These are phyloP conservation scores for Cladosporium sphaerospermum DNA, from an alignment of 2,329 filamentous ascomycete genomes.

Conservation along the genomic window DNA sequence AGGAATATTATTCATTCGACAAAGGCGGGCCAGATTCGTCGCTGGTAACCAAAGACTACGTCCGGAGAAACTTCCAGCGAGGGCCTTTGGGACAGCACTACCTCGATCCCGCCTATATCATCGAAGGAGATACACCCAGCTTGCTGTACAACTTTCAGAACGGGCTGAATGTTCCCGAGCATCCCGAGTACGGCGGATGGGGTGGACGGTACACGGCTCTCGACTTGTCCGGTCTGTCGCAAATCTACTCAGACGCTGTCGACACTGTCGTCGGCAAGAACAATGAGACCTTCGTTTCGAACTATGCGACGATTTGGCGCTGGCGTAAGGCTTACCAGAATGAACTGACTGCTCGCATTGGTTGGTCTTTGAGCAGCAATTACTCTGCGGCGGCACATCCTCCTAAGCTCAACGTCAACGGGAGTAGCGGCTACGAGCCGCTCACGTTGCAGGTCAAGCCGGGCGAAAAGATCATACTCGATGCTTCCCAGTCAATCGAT, in stretches of 20 bases:
- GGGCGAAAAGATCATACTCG: background rate
- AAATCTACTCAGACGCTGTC: slow-evolving; percentile 28
- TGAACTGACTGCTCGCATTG: slow-evolving; percentile 39
- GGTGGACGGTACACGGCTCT: slow-evolving; percentile 41
- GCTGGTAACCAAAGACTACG: slow-evolving; percentile 46
- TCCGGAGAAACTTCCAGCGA: slow-evolving; percentile 49
- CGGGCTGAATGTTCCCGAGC: slow-evolving; percentile 40
- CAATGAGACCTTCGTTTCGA: slow-evolving; percentile 32
- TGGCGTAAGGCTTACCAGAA: slow-evolving; percentile 38
- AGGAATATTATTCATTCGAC: slow-evolving; percentile 43
- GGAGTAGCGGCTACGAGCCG: background rate
- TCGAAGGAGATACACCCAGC: slow-evolving; percentile 49
- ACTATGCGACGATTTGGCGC: slow-evolving; percentile 41
- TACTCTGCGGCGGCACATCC: slow-evolving; percentile 1
- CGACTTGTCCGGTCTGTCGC: slow-evolving; percentile 29
- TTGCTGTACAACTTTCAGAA: slow-evolving; percentile 47
- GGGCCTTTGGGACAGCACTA: slow-evolving; percentile 39
- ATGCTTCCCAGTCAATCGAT: background rate
- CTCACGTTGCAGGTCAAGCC: background rate
- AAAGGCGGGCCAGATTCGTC: slow-evolving; percentile 44
- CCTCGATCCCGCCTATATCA: slow-evolving; percentile 44
- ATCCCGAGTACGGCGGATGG: slow-evolving; percentile 46
- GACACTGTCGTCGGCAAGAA: slow-evolving; percentile 27
- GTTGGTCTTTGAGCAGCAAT: slow-evolving; percentile 28
- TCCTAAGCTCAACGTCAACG: background rate